Conservation (phyloP, 208 protist species). For the Sergeia podlipaevii region DNA sequence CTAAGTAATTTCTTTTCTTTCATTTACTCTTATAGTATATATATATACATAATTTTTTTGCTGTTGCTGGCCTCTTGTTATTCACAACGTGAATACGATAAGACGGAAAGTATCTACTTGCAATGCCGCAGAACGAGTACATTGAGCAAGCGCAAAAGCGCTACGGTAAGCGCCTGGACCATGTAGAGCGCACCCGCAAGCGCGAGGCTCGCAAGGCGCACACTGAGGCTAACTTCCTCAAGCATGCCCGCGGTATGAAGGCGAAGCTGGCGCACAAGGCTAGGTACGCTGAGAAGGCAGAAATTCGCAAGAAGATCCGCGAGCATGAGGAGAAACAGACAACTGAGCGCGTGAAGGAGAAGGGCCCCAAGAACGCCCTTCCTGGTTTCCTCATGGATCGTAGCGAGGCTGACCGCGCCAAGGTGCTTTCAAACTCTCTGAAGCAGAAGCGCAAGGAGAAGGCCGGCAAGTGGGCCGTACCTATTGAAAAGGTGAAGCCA, state of each 20-base stretch:
- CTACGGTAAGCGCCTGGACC: conserved; percentile 97
- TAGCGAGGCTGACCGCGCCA: conserved; percentile 94
- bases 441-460: conserved; percentile 99
- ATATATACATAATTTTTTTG: too few relatives aligned
- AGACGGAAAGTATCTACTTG: background rate
- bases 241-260: conserved; percentile 96
- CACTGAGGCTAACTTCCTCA: conserved; percentile 91
- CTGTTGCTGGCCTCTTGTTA: conserved; percentile 14
- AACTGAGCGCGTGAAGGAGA: conserved; percentile 93
- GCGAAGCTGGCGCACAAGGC: conserved; percentile 99
- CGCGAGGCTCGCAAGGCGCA: conserved; percentile 96
- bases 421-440: conserved; percentile 99
- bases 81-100: too few relatives aligned
- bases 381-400: conserved; percentile 99
- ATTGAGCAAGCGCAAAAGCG: conserved; percentile 99
- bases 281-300: conserved; percentile 98
- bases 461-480: conserved; percentile 99
- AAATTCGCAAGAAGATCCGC: conserved; percentile 99
- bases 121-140: conserved; percentile 99
- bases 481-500: conserved; percentile 98
- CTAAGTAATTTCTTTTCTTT: conserved; percentile 1
- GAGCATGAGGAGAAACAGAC: conserved; percentile 97
- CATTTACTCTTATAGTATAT: background rate
- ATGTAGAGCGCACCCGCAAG: conserved; percentile 98
- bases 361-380: conserved; percentile 95